Evolutionary conservation across 2,329 filamentous ascomycete species (phyloP).

Genomic region (Scorias spongiosa): DNA sequence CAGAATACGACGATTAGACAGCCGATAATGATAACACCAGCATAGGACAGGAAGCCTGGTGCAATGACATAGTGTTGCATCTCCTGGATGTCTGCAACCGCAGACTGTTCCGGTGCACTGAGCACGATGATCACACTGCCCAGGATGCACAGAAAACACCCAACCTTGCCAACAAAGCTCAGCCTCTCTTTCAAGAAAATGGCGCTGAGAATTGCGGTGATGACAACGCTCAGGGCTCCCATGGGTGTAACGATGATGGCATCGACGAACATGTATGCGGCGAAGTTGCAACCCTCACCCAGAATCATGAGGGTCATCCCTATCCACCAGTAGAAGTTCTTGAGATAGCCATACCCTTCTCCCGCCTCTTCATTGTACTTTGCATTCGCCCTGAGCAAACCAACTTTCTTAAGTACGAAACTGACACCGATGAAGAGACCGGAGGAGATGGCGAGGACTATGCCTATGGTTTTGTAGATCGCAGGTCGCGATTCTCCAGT

Average conservation of each 20-base stretch:
- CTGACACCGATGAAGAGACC: slow-evolving; percentile 88
- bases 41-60: slow-evolving; percentile 73
- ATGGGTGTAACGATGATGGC: slow-evolving; percentile 89
- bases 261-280: slow-evolving; percentile 92
- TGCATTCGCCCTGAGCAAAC: slow-evolving; percentile 77
- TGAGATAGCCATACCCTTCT: slow-evolving; percentile 93
- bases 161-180: slow-evolving; percentile 90
- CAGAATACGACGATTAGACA: slow-evolving; percentile 60
- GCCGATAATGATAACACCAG: slow-evolving; percentile 66
- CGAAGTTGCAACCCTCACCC: slow-evolving; percentile 93
- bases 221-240: slow-evolving; percentile 80
- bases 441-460: slow-evolving; percentile 70
- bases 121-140: slow-evolving; percentile 87
- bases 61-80: slow-evolving; percentile 80
- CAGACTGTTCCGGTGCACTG: slow-evolving; percentile 76
- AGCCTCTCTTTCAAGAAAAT: slow-evolving; percentile 93
- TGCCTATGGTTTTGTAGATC: slow-evolving; percentile 72
- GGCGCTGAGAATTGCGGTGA: slow-evolving; percentile 78
- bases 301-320: slow-evolving; percentile 97
- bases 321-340: slow-evolving; percentile 86
- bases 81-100: slow-evolving; percentile 74
- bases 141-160: slow-evolving; percentile 87
- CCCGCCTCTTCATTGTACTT: slow-evolving; percentile 95
- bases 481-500: slow-evolving; percentile 29
- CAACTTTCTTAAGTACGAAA: slow-evolving; percentile 90